These are phyloP conservation scores for Acanthamoeba healyi DNA, from an alignment of 208 protist species.

Conservation along the genomic window DNA sequence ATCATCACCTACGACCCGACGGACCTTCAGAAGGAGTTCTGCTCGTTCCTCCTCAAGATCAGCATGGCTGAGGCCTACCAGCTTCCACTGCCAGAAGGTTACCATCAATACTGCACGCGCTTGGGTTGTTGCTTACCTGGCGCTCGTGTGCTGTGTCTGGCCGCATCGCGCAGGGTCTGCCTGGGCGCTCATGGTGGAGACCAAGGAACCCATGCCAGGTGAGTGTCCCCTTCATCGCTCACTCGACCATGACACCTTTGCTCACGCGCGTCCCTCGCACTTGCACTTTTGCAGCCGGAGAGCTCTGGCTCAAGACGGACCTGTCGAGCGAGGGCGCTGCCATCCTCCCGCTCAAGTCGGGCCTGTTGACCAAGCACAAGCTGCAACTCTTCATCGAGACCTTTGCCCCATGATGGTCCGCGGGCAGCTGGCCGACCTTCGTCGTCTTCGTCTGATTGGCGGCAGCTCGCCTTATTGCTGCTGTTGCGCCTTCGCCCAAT, in stretches of 20 bases:
- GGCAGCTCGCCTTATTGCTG: no score
- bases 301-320: slow-evolving; percentile 48
- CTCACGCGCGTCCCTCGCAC: not conserved
- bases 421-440: no score
- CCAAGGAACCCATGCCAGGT: slow-evolving; percentile 55
- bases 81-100: slow-evolving; percentile 34
- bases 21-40: slow-evolving; percentile 61
- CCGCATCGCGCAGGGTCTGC: not conserved
- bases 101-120: not conserved
- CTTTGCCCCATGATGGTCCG: not conserved
- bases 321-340: not conserved
- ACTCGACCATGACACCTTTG: not conserved
- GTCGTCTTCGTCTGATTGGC: not conserved
- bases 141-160: not conserved
- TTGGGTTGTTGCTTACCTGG: not conserved
- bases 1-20: not conserved
- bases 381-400: slow-evolving; percentile 43
- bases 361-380: not conserved
- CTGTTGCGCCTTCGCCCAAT: no score
- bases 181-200: slow-evolving; percentile 59
- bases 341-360: slow-evolving; percentile 46
- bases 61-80: slow-evolving; percentile 70
- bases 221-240: no score
- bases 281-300: not conserved
- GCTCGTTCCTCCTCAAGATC: slow-evolving; percentile 62